phyloP scores from a whole-genome alignment of 306 rosid genomes.

The Albizia julibrissin region DNA sequence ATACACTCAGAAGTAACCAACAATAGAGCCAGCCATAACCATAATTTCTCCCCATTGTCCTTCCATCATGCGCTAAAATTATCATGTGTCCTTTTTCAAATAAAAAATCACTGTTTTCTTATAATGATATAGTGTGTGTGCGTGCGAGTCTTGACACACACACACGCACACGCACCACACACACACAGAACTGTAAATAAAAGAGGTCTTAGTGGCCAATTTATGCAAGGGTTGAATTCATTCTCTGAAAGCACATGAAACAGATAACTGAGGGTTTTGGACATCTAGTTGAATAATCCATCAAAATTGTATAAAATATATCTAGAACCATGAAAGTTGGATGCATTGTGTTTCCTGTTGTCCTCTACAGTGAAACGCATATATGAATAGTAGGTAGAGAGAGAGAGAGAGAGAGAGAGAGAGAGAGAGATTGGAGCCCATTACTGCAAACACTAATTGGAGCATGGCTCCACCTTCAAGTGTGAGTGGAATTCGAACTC shows the following conservation, averaged over 20 bases:
- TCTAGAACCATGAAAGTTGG: not conserved
- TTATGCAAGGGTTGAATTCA: not conserved
- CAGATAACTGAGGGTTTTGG: not conserved
- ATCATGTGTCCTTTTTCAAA: not conserved
- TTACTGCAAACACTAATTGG: not conserved
- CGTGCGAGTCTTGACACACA: not conserved
- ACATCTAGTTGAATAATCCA: not conserved
- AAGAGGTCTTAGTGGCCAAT: not conserved
- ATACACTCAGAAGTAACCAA: not conserved
- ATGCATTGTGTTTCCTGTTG: not conserved
- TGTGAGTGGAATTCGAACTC: conserved; percentile 12
- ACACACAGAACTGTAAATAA: not conserved
- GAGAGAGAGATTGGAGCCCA: not conserved
- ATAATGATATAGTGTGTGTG: too few relatives aligned
- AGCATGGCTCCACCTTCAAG: not conserved
- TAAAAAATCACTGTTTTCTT: too few relatives aligned
- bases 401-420: not conserved
- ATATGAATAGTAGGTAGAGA: not conserved
- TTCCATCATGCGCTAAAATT: not conserved
- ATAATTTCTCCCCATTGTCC: too few relatives aligned
- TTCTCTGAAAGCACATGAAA: not conserved
- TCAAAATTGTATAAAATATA: not conserved
- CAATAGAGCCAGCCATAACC: not conserved
- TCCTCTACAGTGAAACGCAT: not conserved
- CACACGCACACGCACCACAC: not conserved